Evolutionary conservation across 2,329 filamentous ascomycete genomes (phyloP).

Genomic region (Ophiostoma triangulosporum): DNA sequence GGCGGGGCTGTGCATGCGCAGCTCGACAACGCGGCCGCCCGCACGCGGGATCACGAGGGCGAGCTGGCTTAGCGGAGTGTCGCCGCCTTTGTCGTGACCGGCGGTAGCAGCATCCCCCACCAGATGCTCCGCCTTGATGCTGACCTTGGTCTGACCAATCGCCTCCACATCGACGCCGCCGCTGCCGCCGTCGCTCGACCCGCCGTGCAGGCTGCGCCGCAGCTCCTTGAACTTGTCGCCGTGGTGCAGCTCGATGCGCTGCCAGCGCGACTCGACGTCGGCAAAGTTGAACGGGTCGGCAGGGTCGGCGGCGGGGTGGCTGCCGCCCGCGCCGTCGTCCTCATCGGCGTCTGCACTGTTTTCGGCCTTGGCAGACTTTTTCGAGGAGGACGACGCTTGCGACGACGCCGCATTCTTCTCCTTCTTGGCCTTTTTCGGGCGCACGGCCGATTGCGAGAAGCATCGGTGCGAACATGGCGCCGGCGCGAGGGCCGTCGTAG

Average conservation of each 20-base stretch:
- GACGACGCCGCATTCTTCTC: conserved; percentile 1
- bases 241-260: conserved; percentile 12
- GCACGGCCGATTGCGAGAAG: conserved; percentile 10
- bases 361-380: background rate
- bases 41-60: conserved; percentile 14
- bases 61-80: conserved; percentile 13
- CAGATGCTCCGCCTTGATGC: background rate
- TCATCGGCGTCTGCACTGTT: conserved; percentile 1
- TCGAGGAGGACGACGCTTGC: background rate
- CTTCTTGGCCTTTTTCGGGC: conserved; percentile 15
- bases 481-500: background rate
- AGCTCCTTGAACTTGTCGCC: conserved; percentile 15
- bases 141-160: conserved; percentile 12
- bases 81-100: background rate
- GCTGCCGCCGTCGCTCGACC: conserved; percentile 1
- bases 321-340: conserved; percentile 1
- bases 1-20: conserved; percentile 15
- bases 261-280: conserved; percentile 15
- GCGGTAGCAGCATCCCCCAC: background rate
- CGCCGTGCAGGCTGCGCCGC: conserved; percentile 6
- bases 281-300: conserved; percentile 12
- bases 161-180: conserved; percentile 13
- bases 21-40: conserved; percentile 15
- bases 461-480: background rate
- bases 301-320: conserved; percentile 8